Percentiles rank a stretch among this genome's conserved stretches.
Conservation (phyloP, 106 monocot species). For the Xerophyta viscosa region DNA sequence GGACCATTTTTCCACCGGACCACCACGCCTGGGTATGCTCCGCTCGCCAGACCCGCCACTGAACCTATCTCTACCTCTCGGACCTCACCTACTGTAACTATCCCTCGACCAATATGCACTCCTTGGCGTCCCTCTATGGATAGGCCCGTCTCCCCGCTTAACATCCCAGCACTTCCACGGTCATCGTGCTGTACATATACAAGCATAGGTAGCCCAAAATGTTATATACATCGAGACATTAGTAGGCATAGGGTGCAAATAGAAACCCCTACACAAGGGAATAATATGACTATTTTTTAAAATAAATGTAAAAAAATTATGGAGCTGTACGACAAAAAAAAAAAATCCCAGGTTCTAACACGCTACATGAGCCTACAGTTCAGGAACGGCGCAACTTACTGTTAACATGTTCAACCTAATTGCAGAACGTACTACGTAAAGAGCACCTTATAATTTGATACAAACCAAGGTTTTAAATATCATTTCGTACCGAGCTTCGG, state of each 20-base stretch:
- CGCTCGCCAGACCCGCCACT: constrained; percentile 18
- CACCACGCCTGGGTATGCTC: constrained; percentile 11
- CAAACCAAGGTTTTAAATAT: too few species aligned
- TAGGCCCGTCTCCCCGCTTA: too few species aligned
- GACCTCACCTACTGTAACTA: constrained; percentile 19
- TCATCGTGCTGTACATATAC: constrained; percentile 74
- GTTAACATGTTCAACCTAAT: too few species aligned
- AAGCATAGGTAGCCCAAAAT: constrained; percentile 64
- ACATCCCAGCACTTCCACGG: constrained; percentile 50
- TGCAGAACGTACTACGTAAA: too few species aligned
- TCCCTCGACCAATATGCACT: constrained; percentile 24
- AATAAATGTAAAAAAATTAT: too few species aligned
- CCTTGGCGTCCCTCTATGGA: too few species aligned
- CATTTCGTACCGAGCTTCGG: too few species aligned
- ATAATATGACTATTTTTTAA: constrained; percentile 16
- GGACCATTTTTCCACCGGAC: constrained; percentile 77
- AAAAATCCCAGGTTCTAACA: too few species aligned
- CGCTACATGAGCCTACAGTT: too few species aligned
- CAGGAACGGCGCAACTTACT: too few species aligned
- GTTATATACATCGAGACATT: constrained; percentile 46
- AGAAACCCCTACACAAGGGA: constrained; percentile 40
- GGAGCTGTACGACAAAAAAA: too few species aligned
- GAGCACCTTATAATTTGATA: too few species aligned
- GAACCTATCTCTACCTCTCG: constrained; percentile 34
- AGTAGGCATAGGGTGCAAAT: constrained; percentile 23